Conservation (phyloP, 1,284 basidiomycete species). For the Chondrostereum purpureum region DNA sequence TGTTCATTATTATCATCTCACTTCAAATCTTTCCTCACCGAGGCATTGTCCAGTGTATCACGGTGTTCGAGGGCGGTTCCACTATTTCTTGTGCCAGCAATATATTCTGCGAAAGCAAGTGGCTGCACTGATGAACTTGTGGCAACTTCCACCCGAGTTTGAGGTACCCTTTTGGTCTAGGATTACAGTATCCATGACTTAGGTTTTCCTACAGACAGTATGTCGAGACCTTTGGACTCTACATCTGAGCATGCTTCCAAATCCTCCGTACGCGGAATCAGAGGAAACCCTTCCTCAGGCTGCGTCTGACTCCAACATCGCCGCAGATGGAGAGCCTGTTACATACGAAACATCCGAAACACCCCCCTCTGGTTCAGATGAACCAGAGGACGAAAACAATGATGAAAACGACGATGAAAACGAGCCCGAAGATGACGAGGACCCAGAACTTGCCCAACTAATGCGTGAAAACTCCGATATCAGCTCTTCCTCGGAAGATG, state of each 20-base stretch:
- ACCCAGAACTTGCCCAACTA: slow-evolving; percentile 45
- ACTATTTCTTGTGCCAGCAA: slow-evolving; percentile 80
- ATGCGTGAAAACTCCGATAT: slow-evolving; percentile 48
- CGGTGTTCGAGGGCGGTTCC: slow-evolving; percentile 66
- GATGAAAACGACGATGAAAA: slow-evolving; percentile 18
- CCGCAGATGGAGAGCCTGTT: slow-evolving; percentile 3
- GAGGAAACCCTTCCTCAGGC: slow-evolving; percentile 38
- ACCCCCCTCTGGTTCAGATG: slow-evolving; percentile 16
- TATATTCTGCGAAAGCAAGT: slow-evolving; percentile 73
- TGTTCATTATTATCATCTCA: too few species aligned
- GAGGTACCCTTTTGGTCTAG: slow-evolving; percentile 47
- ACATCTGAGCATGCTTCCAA: slow-evolving; percentile 58
- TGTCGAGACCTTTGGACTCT: slow-evolving; percentile 81
- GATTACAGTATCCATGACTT: not conserved
- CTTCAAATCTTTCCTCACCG: too few species aligned
- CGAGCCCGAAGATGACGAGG: slow-evolving; percentile 27
- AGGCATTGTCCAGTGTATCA: slow-evolving; percentile 68
- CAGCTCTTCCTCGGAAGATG: slow-evolving; percentile 38
- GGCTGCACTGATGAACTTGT: slow-evolving; percentile 50
- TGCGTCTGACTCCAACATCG: slow-evolving; percentile 15
- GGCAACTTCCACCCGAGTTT: slow-evolving; percentile 72
- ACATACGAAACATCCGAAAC: slow-evolving; percentile 14
- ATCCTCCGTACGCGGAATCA: slow-evolving; percentile 57
- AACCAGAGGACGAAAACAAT: slow-evolving; percentile 13
- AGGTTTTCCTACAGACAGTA: slow-evolving; percentile 44